Evolutionary conservation across 2,329 filamentous ascomycete species (phyloP), one percentile per base, ranked within the genome.

Genomic region (Uncinocarpus reesii): DNA sequence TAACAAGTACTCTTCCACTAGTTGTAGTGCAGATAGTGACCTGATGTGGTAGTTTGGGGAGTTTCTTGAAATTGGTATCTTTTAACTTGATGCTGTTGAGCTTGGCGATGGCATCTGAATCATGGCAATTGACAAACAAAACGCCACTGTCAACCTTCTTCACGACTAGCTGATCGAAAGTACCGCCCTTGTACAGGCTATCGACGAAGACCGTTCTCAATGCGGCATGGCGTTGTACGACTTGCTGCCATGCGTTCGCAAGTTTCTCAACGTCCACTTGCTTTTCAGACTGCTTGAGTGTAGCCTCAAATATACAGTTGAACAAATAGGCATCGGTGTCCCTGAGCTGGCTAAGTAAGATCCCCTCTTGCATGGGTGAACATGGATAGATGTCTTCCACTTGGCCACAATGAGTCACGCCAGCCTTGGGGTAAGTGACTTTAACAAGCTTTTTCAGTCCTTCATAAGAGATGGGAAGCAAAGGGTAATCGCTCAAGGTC

Each of bases 401-500:
- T 40, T 53, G 48, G 2, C 68, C 52, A 23, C 61, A 60, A 4
- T 61, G 20, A 24, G 55, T 58, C 1, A 52, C 23, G 7, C 67
- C 65, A 43, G 67, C 50, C 2, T 53, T 56, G 2, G 66, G 63
- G 1, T 74, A 55, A 32, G 60, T 70, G 3, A 62, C 52, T 3
- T 52, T 54, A 0, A 66, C 50, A 49, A 74, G 50, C 6, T 56
- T 63, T 0, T 67, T 57, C 26, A 76, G 62, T 4, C 59, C 60
- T 0, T 64, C 53, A 32, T 75, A 72, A 1, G 62, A 66, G 45
- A 72, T 57, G 1, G 67, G 64, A 6, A 75, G 60, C 36, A 76
- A 62, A 0, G 69, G 67, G 46, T 68, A 72, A 26, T 71, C 70
- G 50, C 65, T 69, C 8, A 70, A 50, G 0, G 71, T 73, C 15